phyloP scores from a whole-genome alignment of 1,139 yeast species.

The Pneumocystis murina region DNA sequence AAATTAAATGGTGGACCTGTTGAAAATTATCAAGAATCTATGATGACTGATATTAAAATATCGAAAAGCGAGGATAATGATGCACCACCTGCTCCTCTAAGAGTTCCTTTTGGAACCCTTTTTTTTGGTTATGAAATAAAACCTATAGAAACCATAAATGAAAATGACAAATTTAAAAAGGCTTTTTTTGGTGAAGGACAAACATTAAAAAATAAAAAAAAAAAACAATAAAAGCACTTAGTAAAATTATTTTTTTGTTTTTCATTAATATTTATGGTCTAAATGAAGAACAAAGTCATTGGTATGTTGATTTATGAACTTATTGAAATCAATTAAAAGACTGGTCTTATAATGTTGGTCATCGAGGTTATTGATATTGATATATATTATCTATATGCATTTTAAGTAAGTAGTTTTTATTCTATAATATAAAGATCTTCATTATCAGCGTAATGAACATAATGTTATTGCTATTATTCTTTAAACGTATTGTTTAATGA shows the following conservation, averaged over 20 bases:
- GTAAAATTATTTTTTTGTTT: background rate
- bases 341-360: background rate
- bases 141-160: conserved; percentile 38
- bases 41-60: conserved; percentile 11
- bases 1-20: conserved; percentile 53
- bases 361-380: background rate
- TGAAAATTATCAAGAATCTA: conserved; percentile 12
- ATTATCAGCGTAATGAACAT: background rate
- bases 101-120: conserved; percentile 67
- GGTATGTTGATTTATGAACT: background rate
- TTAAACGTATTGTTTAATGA: too few relatives aligned
- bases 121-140: conserved; percentile 87
- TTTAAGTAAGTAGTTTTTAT: background rate
- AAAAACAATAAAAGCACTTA: background rate
- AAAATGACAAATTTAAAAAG: background rate
- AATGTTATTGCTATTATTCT: background rate
- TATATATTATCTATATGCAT: background rate
- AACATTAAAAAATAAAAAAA: background rate
- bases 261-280: background rate
- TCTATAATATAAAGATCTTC: background rate
- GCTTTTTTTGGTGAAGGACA: background rate
- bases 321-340: background rate
- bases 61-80: conserved; percentile 5
- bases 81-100: conserved; percentile 34
- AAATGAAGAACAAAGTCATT: background rate